These are phyloP conservation scores for Coemansia sp. DNA, from an alignment of 192 early-diverging fungal species.

Conservation along the genomic window DNA sequence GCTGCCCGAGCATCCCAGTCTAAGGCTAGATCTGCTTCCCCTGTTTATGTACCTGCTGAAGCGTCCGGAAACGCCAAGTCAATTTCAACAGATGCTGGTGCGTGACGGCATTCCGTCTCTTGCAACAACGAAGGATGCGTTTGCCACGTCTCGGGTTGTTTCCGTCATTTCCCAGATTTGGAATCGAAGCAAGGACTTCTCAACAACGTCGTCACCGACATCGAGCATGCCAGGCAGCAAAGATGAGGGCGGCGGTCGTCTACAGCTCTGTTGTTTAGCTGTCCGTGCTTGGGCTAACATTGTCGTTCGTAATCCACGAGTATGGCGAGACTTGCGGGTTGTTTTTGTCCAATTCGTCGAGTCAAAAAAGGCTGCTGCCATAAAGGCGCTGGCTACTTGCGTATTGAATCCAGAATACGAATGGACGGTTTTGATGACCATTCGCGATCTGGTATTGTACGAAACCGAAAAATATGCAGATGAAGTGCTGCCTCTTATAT, in stretches of 20 bases:
- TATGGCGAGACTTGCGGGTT: conserved; percentile 34
- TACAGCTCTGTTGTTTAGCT: conserved; percentile 25
- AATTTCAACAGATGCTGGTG: conserved; percentile 15
- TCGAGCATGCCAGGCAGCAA: neutral
- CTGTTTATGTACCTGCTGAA: conserved; percentile 23
- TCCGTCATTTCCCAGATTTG: conserved; percentile 22
- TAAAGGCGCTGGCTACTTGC: neutral
- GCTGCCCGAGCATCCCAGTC: neutral
- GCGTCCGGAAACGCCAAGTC: conserved; percentile 7
- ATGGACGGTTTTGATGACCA: conserved; percentile 29
- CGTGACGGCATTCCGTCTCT: conserved; percentile 20
- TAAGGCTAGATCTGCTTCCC: conserved; percentile 23
- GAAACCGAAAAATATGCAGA: conserved; percentile 33
- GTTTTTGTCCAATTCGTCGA: conserved; percentile 29
- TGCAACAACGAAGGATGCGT: conserved; percentile 22
- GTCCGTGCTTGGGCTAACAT: conserved; percentile 29
- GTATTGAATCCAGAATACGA: conserved; percentile 22
- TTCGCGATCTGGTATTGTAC: conserved; percentile 25
- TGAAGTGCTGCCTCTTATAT: conserved; percentile 29
- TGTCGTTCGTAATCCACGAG: conserved; percentile 27
- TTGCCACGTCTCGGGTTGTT: conserved; percentile 28
- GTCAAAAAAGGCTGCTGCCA: conserved; percentile 19
- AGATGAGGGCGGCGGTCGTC: neutral
- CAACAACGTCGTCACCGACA: neutral
- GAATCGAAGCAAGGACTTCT: conserved; percentile 9